Base-by-base conservation (phyloP, 1,284 basidiomycete genomes). In the Trametes polyzona region DNA sequence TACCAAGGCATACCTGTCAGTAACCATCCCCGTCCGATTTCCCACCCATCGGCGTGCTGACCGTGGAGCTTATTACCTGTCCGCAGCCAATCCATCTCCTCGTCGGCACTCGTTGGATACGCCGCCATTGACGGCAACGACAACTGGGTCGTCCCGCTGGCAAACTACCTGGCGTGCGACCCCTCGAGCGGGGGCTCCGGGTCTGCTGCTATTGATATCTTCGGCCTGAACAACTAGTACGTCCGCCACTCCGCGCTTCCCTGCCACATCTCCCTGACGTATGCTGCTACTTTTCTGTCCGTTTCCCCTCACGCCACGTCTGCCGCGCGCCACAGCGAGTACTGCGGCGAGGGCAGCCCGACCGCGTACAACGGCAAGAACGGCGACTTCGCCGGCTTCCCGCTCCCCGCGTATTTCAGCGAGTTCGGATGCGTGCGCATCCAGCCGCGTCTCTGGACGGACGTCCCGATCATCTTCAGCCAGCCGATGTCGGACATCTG, bases 341-440 rank as follows among this genome's bases (percentile, higher is more conserved):
- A 91, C 90, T 95, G 93, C 71, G 93, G 92, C 43, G 73, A 83
- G 58, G 83, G 83, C 10, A 83, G 78, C 17, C 53, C 72, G 65
- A 14, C 81, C 84, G 30, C 61, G 10, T 92, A 90, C 70, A 74
- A 79, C 40, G 70, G 65, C 40, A 80, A 79, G 55, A 83, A 83
- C 32, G 73, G 68, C 27, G 78, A 82, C 33, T 91, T 83, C 71
- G 81, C 77, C 65, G 79, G 83, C 59, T 87, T 89, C 71, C 92
- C 92, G 52, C 83, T 95, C 23, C 84, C 86, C 1, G 91, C 92
- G 5, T 96, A 96, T 79, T 93, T 96, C 76, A 92, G 92, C 70
- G 94, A 97, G 79, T 96, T 84, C 62, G 94, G 94, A 56, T 93
- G 90, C 67, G 85, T 88, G 68, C 81, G 75, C 11, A 74, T 71